phyloP scores from a whole-genome alignment of 768 basidiomycete species.

The Boletus huronensis region DNA sequence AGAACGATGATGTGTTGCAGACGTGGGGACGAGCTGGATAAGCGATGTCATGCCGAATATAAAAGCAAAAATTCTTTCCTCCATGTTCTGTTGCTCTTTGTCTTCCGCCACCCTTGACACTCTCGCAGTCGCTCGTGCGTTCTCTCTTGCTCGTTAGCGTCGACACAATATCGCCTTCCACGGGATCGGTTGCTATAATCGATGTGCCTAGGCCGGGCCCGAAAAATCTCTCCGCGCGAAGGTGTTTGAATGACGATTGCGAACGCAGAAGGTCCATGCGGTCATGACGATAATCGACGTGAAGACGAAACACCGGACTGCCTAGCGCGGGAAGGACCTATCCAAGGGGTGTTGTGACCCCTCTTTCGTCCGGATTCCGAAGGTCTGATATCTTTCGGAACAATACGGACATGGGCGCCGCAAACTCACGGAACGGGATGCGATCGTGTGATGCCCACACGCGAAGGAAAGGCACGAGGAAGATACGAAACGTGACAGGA shows the following conservation, averaged over 20 bases:
- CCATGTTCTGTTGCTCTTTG: background rate
- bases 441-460: background rate
- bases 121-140: background rate
- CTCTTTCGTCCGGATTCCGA: background rate
- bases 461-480: background rate
- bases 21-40: background rate
- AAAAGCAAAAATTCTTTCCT: background rate
- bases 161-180: background rate
- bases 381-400: background rate
- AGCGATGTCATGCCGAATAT: constrained; percentile 8
- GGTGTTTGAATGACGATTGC: background rate
- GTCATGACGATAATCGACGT: background rate
- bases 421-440: background rate
- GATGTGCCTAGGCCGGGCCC: background rate
- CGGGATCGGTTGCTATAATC: background rate
- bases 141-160: background rate
- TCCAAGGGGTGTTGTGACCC: background rate
- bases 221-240: background rate
- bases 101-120: background rate
- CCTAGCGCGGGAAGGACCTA: background rate
- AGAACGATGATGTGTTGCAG: background rate
- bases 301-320: background rate
- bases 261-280: background rate
- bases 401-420: background rate
- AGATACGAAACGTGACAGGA: background rate